These are phyloP conservation scores for Leccinum incarnatum DNA, from an alignment of 768 basidiomycete species.

Conservation along the genomic window DNA sequence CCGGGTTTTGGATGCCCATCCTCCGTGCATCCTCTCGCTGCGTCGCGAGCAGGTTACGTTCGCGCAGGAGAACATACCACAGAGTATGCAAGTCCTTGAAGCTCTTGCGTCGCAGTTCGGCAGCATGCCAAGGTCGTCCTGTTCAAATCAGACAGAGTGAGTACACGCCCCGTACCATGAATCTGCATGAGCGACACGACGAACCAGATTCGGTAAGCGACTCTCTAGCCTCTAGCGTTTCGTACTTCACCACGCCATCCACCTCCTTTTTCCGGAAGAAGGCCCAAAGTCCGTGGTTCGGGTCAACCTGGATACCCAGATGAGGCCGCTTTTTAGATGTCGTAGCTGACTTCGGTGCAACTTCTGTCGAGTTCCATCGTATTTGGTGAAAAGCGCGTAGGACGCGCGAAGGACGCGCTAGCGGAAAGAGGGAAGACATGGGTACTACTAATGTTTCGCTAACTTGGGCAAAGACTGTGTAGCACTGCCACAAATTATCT, in stretches of 20 bases:
- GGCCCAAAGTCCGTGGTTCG: constrained; percentile 72
- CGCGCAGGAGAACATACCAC: constrained; percentile 89
- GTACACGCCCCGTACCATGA: not conserved
- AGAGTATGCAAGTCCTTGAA: constrained; percentile 92
- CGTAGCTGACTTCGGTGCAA: not conserved
- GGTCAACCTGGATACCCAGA: constrained; percentile 42
- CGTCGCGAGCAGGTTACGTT: constrained; percentile 87
- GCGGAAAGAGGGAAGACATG: constrained; percentile 25
- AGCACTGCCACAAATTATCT: constrained; percentile 21
- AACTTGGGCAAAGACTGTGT: not conserved
- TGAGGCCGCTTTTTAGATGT: constrained; percentile 41
- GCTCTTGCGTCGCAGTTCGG: constrained; percentile 85
- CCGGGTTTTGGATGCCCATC: constrained; percentile 42
- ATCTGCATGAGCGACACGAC: constrained; percentile 10
- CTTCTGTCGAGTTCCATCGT: constrained; percentile 26
- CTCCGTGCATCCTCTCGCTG: constrained; percentile 78
- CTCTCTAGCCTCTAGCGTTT: constrained; percentile 41
- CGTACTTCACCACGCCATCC: constrained; percentile 52
- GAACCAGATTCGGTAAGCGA: constrained; percentile 37
- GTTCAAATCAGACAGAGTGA: constrained; percentile 11
- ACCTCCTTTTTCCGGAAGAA: constrained; percentile 66
- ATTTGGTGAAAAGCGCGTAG: constrained; percentile 10
- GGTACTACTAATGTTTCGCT: not conserved
- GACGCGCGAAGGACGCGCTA: constrained; percentile 17
- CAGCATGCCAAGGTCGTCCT: constrained; percentile 88